Conservation (phyloP, 768 basidiomycete species). For the Udeniomyces megalosporus region DNA sequence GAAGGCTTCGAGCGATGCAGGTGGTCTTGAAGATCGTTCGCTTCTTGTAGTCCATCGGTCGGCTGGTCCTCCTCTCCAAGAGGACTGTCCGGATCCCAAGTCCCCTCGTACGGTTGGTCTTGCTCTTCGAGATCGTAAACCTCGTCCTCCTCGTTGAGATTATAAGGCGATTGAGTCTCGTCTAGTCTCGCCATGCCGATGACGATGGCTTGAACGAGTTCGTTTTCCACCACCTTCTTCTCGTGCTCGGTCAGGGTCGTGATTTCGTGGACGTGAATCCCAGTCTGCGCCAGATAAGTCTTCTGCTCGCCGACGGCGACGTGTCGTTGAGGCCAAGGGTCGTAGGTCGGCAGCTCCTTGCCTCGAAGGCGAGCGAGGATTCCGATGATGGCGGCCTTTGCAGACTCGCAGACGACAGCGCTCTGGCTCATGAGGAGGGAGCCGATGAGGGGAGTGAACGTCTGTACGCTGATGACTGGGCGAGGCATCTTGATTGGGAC, state of each 20-base stretch:
- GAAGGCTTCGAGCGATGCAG: too few species aligned
- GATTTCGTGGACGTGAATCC: conserved; percentile 25
- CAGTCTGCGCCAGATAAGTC: conserved; percentile 24
- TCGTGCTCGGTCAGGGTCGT: conserved; percentile 31
- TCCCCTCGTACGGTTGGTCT: too few species aligned
- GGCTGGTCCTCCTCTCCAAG: too few species aligned
- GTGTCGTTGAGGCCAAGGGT: conserved; percentile 17
- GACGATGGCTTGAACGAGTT: conserved; percentile 70
- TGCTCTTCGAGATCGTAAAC: too few species aligned
- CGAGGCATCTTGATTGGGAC: conserved; percentile 10
- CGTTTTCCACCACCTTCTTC: conserved; percentile 53
- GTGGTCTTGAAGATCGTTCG: too few species aligned
- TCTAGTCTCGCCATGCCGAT: conserved; percentile 75
- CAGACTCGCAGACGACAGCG: conserved; percentile 50
- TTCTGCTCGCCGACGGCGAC: conserved; percentile 27
- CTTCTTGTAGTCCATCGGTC: too few species aligned
- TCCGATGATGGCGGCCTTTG: conserved; percentile 61
- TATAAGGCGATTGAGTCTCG: conserved; percentile 21
- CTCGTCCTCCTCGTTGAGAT: conserved; percentile 29
- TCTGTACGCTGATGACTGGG: conserved; percentile 48
- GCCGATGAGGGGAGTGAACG: conserved; percentile 82
- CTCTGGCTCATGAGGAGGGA: conserved; percentile 72
- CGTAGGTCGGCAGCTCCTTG: conserved; percentile 35
- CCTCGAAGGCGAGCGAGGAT: conserved; percentile 53
- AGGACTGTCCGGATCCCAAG: too few species aligned